phyloP scores from a whole-genome alignment of 306 rosid genomes.

The Geum urbanum region DNA sequence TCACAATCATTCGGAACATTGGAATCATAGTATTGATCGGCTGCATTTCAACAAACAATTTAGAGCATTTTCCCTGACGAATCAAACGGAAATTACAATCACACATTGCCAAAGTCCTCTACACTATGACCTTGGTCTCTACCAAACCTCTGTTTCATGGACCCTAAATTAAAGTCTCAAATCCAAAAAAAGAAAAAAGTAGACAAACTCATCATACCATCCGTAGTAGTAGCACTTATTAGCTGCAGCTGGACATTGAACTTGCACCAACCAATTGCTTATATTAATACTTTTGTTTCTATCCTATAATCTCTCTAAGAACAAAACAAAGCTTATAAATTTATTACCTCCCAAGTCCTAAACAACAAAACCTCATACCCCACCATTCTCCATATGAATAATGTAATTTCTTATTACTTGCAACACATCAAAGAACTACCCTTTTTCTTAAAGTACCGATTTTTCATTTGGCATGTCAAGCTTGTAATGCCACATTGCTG shows the following conservation, averaged over 20 bases:
- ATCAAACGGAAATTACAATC: conserved; percentile 19
- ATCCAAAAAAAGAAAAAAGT: neutral
- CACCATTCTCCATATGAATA: conserved; percentile 26
- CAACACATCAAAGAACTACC: conserved; percentile 3
- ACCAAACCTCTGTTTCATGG: conserved; percentile 6
- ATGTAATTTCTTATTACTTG: conserved; percentile 10
- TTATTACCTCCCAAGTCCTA: neutral
- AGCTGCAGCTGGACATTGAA: conserved; percentile 3
- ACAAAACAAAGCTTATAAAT: conserved; percentile 14
- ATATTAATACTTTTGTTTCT: neutral
- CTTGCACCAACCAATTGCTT: conserved; percentile 4
- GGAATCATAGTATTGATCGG: neutral
- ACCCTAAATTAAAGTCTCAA: neutral
- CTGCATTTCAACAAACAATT: conserved; percentile 15
- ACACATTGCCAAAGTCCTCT: conserved; percentile 25
- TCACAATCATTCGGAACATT: neutral
- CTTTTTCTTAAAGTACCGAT: neutral
- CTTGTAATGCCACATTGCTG: conserved; percentile 24
- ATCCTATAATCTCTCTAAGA: neutral
- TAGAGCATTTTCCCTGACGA: conserved; percentile 8
- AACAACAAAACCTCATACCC: conserved; percentile 16
- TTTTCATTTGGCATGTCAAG: conserved; percentile 14
- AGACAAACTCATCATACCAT: conserved; percentile 13
- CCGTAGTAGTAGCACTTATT: neutral
- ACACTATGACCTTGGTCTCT: neutral